phyloP scores from a whole-genome alignment of 345 rosid species.

The Streptanthus diversifolius region DNA sequence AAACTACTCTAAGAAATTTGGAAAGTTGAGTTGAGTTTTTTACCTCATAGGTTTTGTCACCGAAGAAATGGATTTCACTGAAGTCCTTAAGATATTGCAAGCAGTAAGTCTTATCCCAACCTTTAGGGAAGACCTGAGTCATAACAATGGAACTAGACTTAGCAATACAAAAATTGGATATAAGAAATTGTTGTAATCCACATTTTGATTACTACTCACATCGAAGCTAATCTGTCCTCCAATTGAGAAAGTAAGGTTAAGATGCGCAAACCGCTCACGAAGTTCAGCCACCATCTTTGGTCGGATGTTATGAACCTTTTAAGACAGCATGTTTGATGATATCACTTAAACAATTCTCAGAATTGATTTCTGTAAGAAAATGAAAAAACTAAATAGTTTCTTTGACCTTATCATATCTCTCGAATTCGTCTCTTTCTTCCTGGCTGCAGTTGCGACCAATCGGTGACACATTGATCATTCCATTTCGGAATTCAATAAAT shows the following conservation, averaged over 20 bases:
- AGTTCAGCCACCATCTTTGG: constrained; percentile 78
- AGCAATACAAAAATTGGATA: neutral
- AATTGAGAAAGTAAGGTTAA: constrained; percentile 89
- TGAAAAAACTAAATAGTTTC: neutral
- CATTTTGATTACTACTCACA: constrained; percentile 43
- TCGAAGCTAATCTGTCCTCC: constrained; percentile 99
- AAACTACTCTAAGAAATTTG: neutral
- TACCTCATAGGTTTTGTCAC: constrained; percentile 98
- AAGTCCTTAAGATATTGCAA: constrained; percentile 77
- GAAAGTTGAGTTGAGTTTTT: neutral
- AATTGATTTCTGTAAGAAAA: neutral
- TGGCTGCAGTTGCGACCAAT: constrained; percentile 99
- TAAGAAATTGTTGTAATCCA: neutral
- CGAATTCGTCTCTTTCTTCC: constrained; percentile 98
- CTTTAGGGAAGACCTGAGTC: constrained; percentile 81
- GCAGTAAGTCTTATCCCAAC: constrained; percentile 99
- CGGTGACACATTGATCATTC: constrained; percentile 96
- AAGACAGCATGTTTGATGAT: constrained; percentile 31
- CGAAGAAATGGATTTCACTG: constrained; percentile 89
- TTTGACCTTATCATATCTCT: constrained; percentile 83
- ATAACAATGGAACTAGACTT: neutral
- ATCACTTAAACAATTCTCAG: neutral
- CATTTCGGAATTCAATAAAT: constrained; percentile 93
- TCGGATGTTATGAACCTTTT: constrained; percentile 75
- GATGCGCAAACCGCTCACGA: constrained; percentile 84